phyloP scores from a whole-genome alignment of 2,329 filamentous ascomycete genomes.

The Davidsoniella virescens region DNA sequence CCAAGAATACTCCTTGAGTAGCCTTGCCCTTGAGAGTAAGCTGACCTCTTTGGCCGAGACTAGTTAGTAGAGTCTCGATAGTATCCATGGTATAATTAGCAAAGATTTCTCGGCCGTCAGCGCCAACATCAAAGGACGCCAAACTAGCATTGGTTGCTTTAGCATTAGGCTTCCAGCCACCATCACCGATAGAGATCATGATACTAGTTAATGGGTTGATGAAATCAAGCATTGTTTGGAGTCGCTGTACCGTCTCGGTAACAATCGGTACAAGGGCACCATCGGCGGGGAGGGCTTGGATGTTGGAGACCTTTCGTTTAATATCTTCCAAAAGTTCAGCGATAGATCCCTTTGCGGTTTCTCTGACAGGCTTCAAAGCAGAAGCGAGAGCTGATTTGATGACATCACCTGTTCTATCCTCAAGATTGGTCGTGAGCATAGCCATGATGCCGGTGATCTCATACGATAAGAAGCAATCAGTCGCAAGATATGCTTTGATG shows the following conservation, averaged over 20 bases:
- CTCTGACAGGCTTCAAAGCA: constrained; percentile 73
- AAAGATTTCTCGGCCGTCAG: constrained; percentile 76
- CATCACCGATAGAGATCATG: constrained; percentile 81
- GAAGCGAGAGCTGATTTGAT: constrained; percentile 71
- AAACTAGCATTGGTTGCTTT: constrained; percentile 45
- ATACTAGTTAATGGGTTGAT: constrained; percentile 74
- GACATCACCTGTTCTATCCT: constrained; percentile 60
- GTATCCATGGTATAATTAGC: constrained; percentile 81
- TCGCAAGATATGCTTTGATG: constrained; percentile 70
- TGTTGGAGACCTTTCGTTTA: constrained; percentile 46
- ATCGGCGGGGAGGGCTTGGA: constrained; percentile 59
- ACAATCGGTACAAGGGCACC: constrained; percentile 65
- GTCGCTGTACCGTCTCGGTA: constrained; percentile 66
- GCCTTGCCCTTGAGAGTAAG: constrained; percentile 60
- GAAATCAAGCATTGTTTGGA: constrained; percentile 79
- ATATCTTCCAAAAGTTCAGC: constrained; percentile 73
- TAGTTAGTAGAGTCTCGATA: constrained; percentile 61
- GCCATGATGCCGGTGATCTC: constrained; percentile 88
- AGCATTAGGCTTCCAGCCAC: constrained; percentile 59
- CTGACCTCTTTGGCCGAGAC: constrained; percentile 60
- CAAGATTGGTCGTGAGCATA: constrained; percentile 60
- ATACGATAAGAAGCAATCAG: constrained; percentile 88
- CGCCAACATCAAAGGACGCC: constrained; percentile 70
- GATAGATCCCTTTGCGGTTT: constrained; percentile 79
- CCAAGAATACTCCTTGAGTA: constrained; percentile 72